Conservation (phyloP, 2,329 filamentous ascomycete genomes). For the Talaromyces sp. region DNA sequence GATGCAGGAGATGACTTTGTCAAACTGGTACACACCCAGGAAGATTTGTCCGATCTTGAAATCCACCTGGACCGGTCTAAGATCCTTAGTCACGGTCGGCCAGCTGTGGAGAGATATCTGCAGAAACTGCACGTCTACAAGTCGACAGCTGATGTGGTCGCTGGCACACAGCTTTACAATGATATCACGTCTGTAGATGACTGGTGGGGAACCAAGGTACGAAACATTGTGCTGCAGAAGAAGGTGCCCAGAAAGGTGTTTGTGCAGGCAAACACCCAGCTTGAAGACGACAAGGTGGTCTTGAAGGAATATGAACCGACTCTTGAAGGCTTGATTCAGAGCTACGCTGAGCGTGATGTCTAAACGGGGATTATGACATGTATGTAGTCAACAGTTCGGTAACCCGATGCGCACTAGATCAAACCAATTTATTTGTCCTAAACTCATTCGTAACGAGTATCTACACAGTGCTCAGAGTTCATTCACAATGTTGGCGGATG, state of each 20-base stretch:
- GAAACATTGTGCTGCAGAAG: constrained; percentile 56
- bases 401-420: background rate
- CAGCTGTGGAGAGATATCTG: constrained; percentile 77
- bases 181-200: constrained; percentile 77
- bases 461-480: too few relatives aligned
- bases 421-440: background rate
- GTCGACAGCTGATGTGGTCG: constrained; percentile 74
- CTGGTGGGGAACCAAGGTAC: constrained; percentile 77
- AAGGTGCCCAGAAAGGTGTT: constrained; percentile 67
- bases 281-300: constrained; percentile 64
- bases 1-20: constrained; percentile 83
- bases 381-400: background rate
- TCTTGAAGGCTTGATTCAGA: constrained; percentile 74
- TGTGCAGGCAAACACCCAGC: constrained; percentile 83
- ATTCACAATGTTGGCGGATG: too few relatives aligned
- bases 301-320: constrained; percentile 84
- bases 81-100: constrained; percentile 76
- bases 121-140: constrained; percentile 93
- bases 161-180: constrained; percentile 73
- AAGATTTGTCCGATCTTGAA: constrained; percentile 72
- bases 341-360: constrained; percentile 60
- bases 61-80: constrained; percentile 80
- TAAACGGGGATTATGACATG: constrained; percentile 19
- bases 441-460: background rate
- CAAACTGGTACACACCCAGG: constrained; percentile 66